These are phyloP conservation scores for Cardiospermum halicacabum DNA, from an alignment of 345 rosid species.

Conservation along the genomic window DNA sequence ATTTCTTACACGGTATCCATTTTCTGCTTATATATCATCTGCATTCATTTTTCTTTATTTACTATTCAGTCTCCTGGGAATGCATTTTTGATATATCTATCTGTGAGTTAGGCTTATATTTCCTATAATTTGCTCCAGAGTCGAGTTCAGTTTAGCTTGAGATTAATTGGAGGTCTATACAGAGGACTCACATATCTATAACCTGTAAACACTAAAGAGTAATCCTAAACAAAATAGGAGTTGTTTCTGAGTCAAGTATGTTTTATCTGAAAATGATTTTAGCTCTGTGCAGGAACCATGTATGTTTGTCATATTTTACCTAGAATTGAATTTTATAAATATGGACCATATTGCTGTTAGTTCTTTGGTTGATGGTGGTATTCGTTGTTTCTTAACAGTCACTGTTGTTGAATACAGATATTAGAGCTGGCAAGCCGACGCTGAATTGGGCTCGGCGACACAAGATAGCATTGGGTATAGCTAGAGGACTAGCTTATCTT, in stretches of 20 bases:
- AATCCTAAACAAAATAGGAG: neutral
- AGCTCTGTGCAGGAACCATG: neutral
- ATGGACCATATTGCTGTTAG: neutral
- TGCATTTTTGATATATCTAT: neutral
- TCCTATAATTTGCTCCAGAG: conserved; percentile 1
- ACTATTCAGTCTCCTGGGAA: neutral
- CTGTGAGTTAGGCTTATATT: neutral
- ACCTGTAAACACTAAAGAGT: neutral
- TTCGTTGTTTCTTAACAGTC: neutral
- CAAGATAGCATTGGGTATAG: conserved; percentile 85
- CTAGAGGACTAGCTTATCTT: conserved; percentile 84
- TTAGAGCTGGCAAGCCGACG: conserved; percentile 66
- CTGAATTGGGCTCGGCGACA: conserved; percentile 95
- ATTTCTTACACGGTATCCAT: conserved; percentile 76
- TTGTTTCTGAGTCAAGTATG: neutral
- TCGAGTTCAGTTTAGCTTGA: neutral
- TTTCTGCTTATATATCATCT: neutral
- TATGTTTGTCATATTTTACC: neutral
- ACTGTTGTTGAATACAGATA: conserved; percentile 40
- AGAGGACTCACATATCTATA: neutral
- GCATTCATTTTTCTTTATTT: neutral
- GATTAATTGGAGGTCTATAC: neutral
- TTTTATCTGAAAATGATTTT: neutral
- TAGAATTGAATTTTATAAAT: neutral
- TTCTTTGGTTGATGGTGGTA: neutral